Evolutionary conservation across 2,329 filamentous ascomycete species (phyloP), one percentile per base, ranked within the genome.

Genomic region (Colletotrichum chlorophyti): DNA sequence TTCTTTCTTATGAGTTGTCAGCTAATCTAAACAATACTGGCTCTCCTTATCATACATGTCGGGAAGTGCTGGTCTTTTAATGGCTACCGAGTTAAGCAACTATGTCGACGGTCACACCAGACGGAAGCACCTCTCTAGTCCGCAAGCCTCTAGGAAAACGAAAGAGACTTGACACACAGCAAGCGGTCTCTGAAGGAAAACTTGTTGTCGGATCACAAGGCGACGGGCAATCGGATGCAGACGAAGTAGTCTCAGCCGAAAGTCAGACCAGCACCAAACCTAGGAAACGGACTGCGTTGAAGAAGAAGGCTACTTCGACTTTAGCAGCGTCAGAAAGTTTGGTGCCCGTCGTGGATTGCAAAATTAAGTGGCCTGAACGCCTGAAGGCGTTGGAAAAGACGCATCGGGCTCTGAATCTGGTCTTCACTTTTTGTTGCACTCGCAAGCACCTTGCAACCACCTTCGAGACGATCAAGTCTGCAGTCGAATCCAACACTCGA

Each of bases 351-450:
- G 64, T 70, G n/a, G 63, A 70, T 8, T 76, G 76, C 53, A 60
- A 68, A 21, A 74, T 78, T 24, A 75, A 77, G 45, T 97, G 94
- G 93, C 93, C 93, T 1, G 81, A 85, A 1, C 79, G 83, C 41
- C 91, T 98, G 72, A 88, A 85, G 54, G 78, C 80, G 37, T 81
- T 98, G 8, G 86, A 89, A 23, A 87, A 88, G 70, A 90, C 88
- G 0, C 91, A 98, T 70, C 85, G 87, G 60, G 94, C 95, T 1
- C 76, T 99, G 59, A 99, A 97, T 66, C 77, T 98, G 2, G 92
- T 98, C 1, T 97, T 92, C 67, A 98, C 95, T 0, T 98, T 99
- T 70, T 96, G 92, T 76, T 95, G 88, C 70, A 94, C 94, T 1
- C 87, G 95, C 41, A 97, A 96, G 70, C 91, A 98, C 67, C 82